Evolutionary conservation across 768 basidiomycete genomes (phyloP).

Genomic region (Hygrophorus pudorinus): DNA sequence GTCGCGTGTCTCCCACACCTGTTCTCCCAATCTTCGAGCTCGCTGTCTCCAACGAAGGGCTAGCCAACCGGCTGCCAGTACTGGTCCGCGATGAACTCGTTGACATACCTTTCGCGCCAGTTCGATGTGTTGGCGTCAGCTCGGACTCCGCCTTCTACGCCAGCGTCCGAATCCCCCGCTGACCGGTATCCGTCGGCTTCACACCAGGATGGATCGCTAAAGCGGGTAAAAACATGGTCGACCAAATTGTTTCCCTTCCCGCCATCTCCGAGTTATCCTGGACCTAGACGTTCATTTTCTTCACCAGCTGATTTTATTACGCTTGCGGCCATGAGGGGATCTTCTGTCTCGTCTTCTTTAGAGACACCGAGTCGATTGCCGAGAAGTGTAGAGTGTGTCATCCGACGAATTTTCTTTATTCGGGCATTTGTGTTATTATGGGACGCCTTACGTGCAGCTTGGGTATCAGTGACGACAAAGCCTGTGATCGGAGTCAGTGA

Average conservation of each 20-base stretch:
- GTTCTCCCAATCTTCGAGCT: constrained; percentile 26
- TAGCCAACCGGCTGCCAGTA: not conserved
- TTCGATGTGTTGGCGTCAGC: constrained; percentile 66
- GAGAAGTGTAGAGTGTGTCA: constrained; percentile 31
- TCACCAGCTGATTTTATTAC: constrained; percentile 43
- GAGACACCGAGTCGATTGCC: constrained; percentile 14
- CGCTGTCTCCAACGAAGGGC: constrained; percentile 3
- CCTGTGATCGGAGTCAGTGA: not conserved
- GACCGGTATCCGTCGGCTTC: constrained; percentile 9
- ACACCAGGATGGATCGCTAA: constrained; percentile 23
- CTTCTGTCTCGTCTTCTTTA: constrained; percentile 18
- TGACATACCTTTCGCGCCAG: constrained; percentile 71
- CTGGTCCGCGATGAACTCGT: constrained; percentile 59
- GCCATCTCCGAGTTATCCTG: constrained; percentile 16
- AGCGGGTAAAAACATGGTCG: constrained; percentile 49
- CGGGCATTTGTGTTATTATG: constrained; percentile 61
- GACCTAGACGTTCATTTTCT: constrained; percentile 52
- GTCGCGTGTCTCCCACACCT: constrained; percentile 29
- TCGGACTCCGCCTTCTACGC: constrained; percentile 49
- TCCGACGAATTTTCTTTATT: constrained; percentile 59
- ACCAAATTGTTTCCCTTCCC: constrained; percentile 37
- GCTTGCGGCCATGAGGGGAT: constrained; percentile 24
- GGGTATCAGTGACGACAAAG: constrained; percentile 32
- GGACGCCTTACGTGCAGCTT: constrained; percentile 56
- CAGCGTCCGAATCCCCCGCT: constrained; percentile 27